A percentile compares a stretch with the other conserved stretches of the same genome.
These are phyloP conservation scores for Colletotrichum truncatum DNA, from an alignment of 2,329 filamentous ascomycete genomes.

Conservation along the genomic window DNA sequence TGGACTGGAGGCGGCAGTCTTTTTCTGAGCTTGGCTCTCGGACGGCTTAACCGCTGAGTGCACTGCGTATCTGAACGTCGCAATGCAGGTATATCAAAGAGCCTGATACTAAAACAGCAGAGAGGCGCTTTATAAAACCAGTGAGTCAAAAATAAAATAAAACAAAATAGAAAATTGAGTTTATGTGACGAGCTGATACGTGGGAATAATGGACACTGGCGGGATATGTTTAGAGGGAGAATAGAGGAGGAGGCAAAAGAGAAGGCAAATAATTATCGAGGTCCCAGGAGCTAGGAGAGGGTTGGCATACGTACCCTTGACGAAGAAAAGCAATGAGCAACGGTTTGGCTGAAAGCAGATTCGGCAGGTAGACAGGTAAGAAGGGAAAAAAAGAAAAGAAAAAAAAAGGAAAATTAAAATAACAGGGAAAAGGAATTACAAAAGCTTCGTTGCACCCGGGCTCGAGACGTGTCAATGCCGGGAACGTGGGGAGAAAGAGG, in stretches of 20 bases:
- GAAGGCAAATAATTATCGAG: no score
- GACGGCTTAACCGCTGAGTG: background rate
- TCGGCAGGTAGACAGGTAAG: background rate
- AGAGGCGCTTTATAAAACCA: background rate
- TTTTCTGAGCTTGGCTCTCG: background rate
- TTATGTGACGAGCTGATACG: no score
- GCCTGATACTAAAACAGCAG: slow-evolving; percentile 15
- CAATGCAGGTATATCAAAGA: background rate
- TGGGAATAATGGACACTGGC: no score
- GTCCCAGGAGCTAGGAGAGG: no score
- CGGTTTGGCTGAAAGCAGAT: background rate
- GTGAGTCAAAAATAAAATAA: no score
- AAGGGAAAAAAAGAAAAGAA: no score
- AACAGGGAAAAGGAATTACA: no score
- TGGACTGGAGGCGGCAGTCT: background rate
- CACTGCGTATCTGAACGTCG: background rate
- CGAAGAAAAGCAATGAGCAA: background rate
- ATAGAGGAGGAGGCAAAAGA: no score
- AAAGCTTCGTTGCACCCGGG: slow-evolving; percentile 13
- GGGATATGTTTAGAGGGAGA: no score
- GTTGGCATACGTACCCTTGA: no score
- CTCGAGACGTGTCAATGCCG: background rate
- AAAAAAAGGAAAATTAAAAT: no score
- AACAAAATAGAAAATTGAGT: background rate
- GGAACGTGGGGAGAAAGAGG: slow-evolving; percentile 2